A percentile compares a stretch with the other conserved stretches of the same genome.
These are phyloP conservation scores for Fusarium drepaniforme DNA, from an alignment of 2,329 filamentous ascomycete genomes.

Conservation along the genomic window DNA sequence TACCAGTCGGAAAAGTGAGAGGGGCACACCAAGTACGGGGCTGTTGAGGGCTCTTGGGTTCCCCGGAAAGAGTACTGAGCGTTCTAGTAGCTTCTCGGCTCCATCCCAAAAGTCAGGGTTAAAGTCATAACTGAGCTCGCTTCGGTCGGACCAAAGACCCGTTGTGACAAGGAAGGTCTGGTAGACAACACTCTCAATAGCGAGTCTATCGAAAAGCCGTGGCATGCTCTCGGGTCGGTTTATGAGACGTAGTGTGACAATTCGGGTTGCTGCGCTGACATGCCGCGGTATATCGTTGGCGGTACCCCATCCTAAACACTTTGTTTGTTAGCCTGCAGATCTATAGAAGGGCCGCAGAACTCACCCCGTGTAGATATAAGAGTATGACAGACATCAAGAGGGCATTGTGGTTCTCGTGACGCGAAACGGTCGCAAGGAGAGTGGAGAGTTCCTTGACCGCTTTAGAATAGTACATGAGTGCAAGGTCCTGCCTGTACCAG, in stretches of 20 bases:
- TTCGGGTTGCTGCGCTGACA: slow-evolving; percentile 36
- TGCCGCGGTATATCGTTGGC: slow-evolving; percentile 34
- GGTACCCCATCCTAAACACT: slow-evolving; percentile 39
- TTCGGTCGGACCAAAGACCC: slow-evolving; percentile 36
- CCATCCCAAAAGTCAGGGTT: slow-evolving; percentile 31
- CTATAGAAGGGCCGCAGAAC: neutral
- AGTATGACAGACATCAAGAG: slow-evolving; percentile 43
- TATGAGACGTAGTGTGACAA: slow-evolving; percentile 28
- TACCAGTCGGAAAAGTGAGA: neutral
- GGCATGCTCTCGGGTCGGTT: slow-evolving; percentile 7
- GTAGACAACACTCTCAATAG: slow-evolving; percentile 41
- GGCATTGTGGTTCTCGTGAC: slow-evolving; percentile 35
- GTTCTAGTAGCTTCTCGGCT: slow-evolving; percentile 28
- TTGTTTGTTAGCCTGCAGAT: accelerated
- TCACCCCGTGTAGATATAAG: slow-evolving; percentile 42
- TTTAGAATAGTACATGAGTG: slow-evolving; percentile 39
- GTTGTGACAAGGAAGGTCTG: slow-evolving; percentile 37
- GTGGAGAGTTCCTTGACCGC: slow-evolving; percentile 31
- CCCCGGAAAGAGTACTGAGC: slow-evolving; percentile 13
- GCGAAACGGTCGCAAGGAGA: slow-evolving; percentile 16
- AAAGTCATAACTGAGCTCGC: slow-evolving; percentile 8
- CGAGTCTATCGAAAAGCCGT: slow-evolving; percentile 34
- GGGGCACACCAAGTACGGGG: neutral
- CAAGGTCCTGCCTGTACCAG: slow-evolving; percentile 34
- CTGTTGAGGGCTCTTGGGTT: neutral